phyloP scores from a whole-genome alignment of 2,329 filamentous ascomycete genomes.

The Alternaria novae-zelandiae region DNA sequence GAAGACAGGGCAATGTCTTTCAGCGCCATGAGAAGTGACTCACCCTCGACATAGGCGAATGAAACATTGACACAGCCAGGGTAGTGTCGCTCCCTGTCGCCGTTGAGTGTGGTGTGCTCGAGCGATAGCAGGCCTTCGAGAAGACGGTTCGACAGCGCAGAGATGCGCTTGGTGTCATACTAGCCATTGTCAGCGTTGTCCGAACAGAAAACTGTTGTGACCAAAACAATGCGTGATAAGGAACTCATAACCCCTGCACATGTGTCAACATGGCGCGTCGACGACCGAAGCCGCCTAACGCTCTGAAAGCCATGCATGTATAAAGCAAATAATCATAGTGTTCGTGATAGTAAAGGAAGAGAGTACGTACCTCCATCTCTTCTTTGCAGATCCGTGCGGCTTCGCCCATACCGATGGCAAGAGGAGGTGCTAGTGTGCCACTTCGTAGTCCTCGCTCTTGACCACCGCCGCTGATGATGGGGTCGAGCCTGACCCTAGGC shows the following conservation, averaged over 20 bases:
- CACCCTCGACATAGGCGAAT: slow-evolving; percentile 97
- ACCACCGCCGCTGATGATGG: slow-evolving; percentile 93
- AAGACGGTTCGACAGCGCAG: slow-evolving; percentile 80
- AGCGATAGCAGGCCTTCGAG: slow-evolving; percentile 81
- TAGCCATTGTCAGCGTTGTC: slow-evolving; percentile 50
- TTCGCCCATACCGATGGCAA: slow-evolving; percentile 93
- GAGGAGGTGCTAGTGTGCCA: slow-evolving; percentile 86
- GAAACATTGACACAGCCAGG: slow-evolving; percentile 98
- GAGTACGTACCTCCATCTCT: slow-evolving; percentile 81
- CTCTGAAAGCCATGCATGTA: slow-evolving; percentile 91
- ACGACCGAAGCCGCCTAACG: slow-evolving; percentile 43
- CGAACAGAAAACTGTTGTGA: background rate
- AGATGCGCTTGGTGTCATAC: slow-evolving; percentile 92
- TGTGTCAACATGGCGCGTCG: slow-evolving; percentile 57
- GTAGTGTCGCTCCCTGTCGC: slow-evolving; percentile 82
- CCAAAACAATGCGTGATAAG: background rate
- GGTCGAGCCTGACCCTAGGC: slow-evolving; percentile 91
- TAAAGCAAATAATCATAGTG: slow-evolving; percentile 79
- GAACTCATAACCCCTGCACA: slow-evolving; percentile 70
- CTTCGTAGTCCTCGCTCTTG: slow-evolving; percentile 95
- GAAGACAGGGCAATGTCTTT: slow-evolving; percentile 98
- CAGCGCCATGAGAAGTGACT: slow-evolving; percentile 95
- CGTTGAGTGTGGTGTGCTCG: slow-evolving; percentile 93
- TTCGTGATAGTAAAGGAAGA: slow-evolving; percentile 24
- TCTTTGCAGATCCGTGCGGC: slow-evolving; percentile 90